Evolutionary conservation across 2,329 filamentous ascomycete species (phyloP).

Genomic region (Claviceps lovelessii): DNA sequence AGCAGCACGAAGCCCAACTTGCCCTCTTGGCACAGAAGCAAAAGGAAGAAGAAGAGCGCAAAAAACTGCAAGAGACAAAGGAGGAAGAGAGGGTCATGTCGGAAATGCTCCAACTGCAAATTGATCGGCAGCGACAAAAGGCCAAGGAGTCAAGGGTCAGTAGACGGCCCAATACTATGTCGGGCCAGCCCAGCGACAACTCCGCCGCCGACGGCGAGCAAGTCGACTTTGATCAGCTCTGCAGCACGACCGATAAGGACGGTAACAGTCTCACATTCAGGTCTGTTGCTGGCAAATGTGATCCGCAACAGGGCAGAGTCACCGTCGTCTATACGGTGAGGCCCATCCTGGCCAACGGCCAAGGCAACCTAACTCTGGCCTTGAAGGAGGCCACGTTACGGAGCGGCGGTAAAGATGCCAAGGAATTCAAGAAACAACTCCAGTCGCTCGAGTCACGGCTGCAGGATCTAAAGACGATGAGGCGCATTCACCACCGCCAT

Average conservation of each 20-base stretch:
- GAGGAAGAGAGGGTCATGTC: slow-evolving; percentile 59
- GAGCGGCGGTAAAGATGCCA: slow-evolving; percentile 40
- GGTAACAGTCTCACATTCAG: slow-evolving; percentile 55
- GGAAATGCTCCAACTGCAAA: slow-evolving; percentile 58
- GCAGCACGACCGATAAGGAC: slow-evolving; percentile 46
- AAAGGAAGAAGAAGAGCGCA: slow-evolving; percentile 36
- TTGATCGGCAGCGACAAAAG: slow-evolving; percentile 51
- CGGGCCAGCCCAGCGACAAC: slow-evolving; percentile 15
- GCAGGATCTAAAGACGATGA: slow-evolving; percentile 59
- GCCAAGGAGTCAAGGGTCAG: slow-evolving; percentile 50
- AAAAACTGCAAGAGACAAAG: slow-evolving; percentile 39
- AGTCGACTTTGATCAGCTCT: slow-evolving; percentile 53
- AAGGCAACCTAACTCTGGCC: slow-evolving; percentile 49
- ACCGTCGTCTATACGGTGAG: slow-evolving; percentile 60
- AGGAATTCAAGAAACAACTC: slow-evolving; percentile 60
- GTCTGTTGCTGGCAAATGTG: slow-evolving; percentile 53
- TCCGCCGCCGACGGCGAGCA: slow-evolving; percentile 16
- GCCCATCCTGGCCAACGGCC: slow-evolving; percentile 43
- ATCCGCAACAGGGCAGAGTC: slow-evolving; percentile 50
- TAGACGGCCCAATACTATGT: slow-evolving; percentile 30
- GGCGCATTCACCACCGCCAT: slow-evolving; percentile 60
- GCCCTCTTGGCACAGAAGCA: slow-evolving; percentile 45
- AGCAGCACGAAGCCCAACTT: slow-evolving; percentile 61
- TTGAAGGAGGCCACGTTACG: slow-evolving; percentile 57
- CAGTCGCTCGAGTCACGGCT: slow-evolving; percentile 64